These are phyloP conservation scores for Lachnum nothofagi DNA, from an alignment of 2,329 filamentous ascomycete genomes.

Conservation along the genomic window DNA sequence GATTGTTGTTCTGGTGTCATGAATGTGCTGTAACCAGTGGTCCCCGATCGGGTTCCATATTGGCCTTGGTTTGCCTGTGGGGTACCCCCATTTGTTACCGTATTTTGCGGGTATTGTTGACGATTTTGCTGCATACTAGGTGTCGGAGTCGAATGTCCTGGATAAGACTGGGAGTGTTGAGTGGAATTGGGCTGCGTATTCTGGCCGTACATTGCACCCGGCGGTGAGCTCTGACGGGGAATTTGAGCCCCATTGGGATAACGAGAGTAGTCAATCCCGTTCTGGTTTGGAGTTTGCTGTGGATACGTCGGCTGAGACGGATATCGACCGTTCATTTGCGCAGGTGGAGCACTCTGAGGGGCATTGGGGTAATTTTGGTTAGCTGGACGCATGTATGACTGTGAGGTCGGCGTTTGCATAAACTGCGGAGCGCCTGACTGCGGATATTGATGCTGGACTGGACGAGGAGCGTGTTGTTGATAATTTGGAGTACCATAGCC, in stretches of 20 bases:
- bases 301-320: constrained; percentile 24
- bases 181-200: constrained; percentile 22
- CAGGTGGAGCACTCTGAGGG: constrained; percentile 22
- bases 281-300: constrained; percentile 26
- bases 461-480: constrained; percentile 27
- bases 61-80: constrained; percentile 22
- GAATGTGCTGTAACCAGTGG: constrained; percentile 25
- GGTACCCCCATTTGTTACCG: constrained; percentile 25
- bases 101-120: constrained; percentile 21
- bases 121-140: constrained; percentile 21
- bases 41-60: constrained; percentile 11
- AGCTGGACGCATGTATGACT: constrained; percentile 23
- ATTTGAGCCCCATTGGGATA: constrained; percentile 24
- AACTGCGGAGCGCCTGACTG: constrained; percentile 24
- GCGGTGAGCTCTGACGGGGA: constrained; percentile 29
- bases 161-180: constrained; percentile 21
- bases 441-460: constrained; percentile 27
- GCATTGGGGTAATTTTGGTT: constrained; percentile 24
- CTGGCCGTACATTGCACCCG: constrained; percentile 24
- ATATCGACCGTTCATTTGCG: constrained; percentile 26
- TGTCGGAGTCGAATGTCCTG: constrained; percentile 18
- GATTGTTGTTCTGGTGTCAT: constrained; percentile 34
- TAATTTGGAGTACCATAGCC: constrained; percentile 29
- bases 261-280: constrained; percentile 24
- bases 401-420: constrained; percentile 20